Conservation (phyloP, 805 yeast species). For the Ogataea saltuana region DNA sequence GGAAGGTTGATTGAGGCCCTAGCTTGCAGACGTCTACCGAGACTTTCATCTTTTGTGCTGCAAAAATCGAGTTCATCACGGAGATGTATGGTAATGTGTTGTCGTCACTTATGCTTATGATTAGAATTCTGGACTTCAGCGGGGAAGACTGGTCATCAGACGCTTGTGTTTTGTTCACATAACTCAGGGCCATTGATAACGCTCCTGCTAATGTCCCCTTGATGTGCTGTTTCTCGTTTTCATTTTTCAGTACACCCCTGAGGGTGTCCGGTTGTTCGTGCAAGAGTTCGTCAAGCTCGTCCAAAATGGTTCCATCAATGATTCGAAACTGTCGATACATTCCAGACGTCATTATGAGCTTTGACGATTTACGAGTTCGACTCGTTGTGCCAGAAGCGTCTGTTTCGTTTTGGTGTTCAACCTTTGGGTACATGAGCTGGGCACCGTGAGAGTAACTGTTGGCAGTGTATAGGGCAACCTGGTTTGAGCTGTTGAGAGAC, state of each 20-base stretch:
- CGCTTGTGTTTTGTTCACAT: constrained; percentile 66
- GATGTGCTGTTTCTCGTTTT: constrained; percentile 29
- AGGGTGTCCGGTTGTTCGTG: constrained; percentile 32
- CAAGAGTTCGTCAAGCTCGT: constrained; percentile 53
- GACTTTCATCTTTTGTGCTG: constrained; percentile 89
- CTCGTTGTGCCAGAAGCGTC: constrained; percentile 6
- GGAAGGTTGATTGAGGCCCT: constrained; percentile 68
- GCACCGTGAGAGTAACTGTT: constrained; percentile 62
- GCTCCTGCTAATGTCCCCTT: constrained; percentile 71
- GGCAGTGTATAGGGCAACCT: constrained; percentile 77
- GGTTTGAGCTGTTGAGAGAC: constrained; percentile 79
- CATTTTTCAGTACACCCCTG: constrained; percentile 22
- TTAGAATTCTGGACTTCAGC: constrained; percentile 65
- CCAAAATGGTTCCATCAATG: constrained; percentile 72
- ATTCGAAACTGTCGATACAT: constrained; percentile 85
- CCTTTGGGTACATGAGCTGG: constrained; percentile 63
- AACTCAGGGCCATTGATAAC: constrained; percentile 75
- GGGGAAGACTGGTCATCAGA: constrained; percentile 44
- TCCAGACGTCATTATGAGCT: constrained; percentile 46
- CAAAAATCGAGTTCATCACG: constrained; percentile 92
- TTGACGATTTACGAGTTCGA: constrained; percentile 8
- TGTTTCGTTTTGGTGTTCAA: constrained; percentile 18
- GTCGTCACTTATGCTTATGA: constrained; percentile 69
- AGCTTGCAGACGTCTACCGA: constrained; percentile 90
- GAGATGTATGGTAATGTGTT: constrained; percentile 83